phyloP scores from a whole-genome alignment of 148 eudicot genomes.

The Nepenthes gracilis region DNA sequence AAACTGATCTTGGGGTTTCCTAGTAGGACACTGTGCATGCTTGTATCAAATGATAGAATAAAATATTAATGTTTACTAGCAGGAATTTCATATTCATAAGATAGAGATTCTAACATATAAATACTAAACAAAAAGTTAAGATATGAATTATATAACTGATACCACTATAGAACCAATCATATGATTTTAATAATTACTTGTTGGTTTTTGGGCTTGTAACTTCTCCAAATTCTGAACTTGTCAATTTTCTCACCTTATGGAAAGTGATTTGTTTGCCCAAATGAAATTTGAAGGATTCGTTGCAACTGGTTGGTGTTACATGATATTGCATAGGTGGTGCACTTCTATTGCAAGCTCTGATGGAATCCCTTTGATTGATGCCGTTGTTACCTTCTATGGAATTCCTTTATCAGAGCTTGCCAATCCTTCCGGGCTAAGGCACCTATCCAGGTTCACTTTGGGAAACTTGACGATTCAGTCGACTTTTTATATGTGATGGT shows the following conservation, averaged over 20 bases:
- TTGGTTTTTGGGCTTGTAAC: too few relatives aligned
- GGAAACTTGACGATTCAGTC: slow-evolving; percentile 57
- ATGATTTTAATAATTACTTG: too few relatives aligned
- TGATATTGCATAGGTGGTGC: slow-evolving; percentile 99
- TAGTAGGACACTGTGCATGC: too few relatives aligned
- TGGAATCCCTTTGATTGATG: slow-evolving; percentile 68
- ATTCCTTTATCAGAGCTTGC: slow-evolving; percentile 71
- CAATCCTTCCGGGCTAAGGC: slow-evolving; percentile 62
- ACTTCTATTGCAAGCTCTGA: slow-evolving; percentile 82
- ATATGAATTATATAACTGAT: too few relatives aligned
- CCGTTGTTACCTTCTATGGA: slow-evolving; percentile 82
- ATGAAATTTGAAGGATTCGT: neutral
- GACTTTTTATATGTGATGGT: slow-evolving; percentile 91
- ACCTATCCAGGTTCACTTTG: slow-evolving; percentile 84
- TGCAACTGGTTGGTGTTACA: slow-evolving; percentile 68
- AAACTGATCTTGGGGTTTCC: too few relatives aligned
- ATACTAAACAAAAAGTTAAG: too few relatives aligned
- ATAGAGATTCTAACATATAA: too few relatives aligned
- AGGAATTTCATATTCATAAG: too few relatives aligned
- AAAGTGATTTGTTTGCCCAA: neutral
- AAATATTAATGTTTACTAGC: too few relatives aligned
- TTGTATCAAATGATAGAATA: too few relatives aligned
- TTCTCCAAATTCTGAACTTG: too few relatives aligned
- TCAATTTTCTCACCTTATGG: neutral
- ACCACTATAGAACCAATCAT: too few relatives aligned